Conservation (phyloP, 2,329 filamentous ascomycete species). For the Aspergillus eucalypticola region DNA sequence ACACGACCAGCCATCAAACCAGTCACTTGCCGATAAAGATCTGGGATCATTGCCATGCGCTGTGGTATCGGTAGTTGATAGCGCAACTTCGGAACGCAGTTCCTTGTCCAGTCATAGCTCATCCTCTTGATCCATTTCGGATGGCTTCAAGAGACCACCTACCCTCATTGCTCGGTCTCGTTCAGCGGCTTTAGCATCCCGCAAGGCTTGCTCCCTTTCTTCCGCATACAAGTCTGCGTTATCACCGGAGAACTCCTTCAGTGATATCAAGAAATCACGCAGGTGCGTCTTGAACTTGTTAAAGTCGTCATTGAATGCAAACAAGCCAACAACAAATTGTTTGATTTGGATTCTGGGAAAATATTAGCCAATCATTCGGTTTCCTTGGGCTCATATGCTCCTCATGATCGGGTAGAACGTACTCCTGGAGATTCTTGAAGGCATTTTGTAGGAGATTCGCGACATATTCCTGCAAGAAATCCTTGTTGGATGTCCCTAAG, state of each 20-base stretch:
- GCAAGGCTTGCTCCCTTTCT: constrained; percentile 89
- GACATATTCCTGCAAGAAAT: constrained; percentile 88
- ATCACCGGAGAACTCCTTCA: constrained; percentile 96
- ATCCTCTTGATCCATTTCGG: constrained; percentile 86
- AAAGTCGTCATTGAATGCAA: constrained; percentile 82
- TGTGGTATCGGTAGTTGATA: constrained; percentile 36
- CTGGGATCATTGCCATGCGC: constrained; percentile 22
- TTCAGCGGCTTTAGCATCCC: constrained; percentile 82
- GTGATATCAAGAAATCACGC: constrained; percentile 93
- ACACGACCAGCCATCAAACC: constrained; percentile 65
- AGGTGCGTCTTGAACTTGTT: constrained; percentile 94
- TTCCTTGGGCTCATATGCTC: constrained; percentile 24
- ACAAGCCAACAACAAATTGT: constrained; percentile 85
- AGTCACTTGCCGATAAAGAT: constrained; percentile 28
- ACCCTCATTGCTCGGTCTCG: constrained; percentile 92
- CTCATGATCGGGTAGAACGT: constrained; percentile 40
- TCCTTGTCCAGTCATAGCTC: constrained; percentile 78
- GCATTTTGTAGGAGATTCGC: constrained; percentile 81
- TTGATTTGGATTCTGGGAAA: constrained; percentile 73
- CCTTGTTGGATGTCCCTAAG: constrained; percentile 80
- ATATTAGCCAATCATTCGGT: background rate
- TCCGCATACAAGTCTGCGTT: constrained; percentile 92
- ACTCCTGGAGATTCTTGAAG: constrained; percentile 90
- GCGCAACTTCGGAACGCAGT: constrained; percentile 62
- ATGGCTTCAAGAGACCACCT: constrained; percentile 91